phyloP scores from a whole-genome alignment of 2,329 filamentous ascomycete species.

The Sarocladiaceae sp. region DNA sequence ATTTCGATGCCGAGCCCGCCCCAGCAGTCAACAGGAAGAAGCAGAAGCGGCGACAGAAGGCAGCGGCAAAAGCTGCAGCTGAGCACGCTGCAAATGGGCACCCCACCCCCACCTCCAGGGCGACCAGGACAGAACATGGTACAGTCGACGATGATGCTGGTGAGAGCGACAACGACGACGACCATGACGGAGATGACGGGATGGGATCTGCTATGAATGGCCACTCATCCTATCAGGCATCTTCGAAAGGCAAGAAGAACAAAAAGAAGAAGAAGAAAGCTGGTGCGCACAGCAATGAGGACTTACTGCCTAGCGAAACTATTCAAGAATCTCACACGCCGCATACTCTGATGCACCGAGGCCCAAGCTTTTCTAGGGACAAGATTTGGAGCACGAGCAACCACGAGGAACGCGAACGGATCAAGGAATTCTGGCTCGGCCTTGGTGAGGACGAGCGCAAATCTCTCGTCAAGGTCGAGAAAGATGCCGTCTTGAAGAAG shows the following conservation, averaged over 20 bases:
- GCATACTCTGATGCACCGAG: conserved; percentile 8
- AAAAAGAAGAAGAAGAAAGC: conserved; percentile 62
- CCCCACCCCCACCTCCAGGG: conserved; percentile 25
- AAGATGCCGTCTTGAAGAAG: conserved; percentile 94
- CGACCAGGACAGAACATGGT: conserved; percentile 18
- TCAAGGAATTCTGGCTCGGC: conserved; percentile 97
- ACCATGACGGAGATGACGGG: conserved; percentile 21
- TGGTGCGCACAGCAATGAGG: conserved; percentile 14
- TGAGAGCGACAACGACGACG: conserved; percentile 52
- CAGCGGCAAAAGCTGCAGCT: conserved; percentile 62
- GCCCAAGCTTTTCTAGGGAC: conserved; percentile 59
- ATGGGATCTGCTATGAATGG: neutral
- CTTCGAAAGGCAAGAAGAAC: conserved; percentile 51
- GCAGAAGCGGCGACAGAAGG: conserved; percentile 87
- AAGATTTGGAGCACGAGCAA: conserved; percentile 98
- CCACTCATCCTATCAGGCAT: neutral
- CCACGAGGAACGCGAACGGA: conserved; percentile 90
- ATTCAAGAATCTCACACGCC: neutral
- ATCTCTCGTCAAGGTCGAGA: conserved; percentile 94
- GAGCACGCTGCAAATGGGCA: conserved; percentile 37
- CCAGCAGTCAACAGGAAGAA: conserved; percentile 83
- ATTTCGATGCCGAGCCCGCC: conserved; percentile 27
- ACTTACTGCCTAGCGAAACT: conserved; percentile 1
- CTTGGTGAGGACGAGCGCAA: conserved; percentile 92
- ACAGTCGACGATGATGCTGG: conserved; percentile 45